Evolutionary conservation across 371 early-diverging fungal genomes (phyloP), one percentile per base, ranked within the genome.

Genomic region (Mucor saturninus): DNA sequence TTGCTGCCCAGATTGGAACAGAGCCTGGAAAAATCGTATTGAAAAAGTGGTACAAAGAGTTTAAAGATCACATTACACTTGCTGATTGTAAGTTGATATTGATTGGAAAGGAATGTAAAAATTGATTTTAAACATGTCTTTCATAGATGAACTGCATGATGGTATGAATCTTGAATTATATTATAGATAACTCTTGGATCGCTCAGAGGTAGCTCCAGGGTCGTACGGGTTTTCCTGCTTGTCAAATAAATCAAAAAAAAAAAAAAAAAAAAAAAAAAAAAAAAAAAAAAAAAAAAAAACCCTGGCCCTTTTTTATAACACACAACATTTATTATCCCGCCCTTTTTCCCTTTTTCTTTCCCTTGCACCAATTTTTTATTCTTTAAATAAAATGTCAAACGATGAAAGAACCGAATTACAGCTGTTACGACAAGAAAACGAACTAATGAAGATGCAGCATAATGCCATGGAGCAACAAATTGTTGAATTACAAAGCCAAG

Each of bases 1-100:
- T 95, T 50, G 93, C 97, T 9, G 96, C 95, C 6, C 96, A 94
- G 74, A 94, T 92, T 21, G 98, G 98, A 70, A 96, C 98, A 6
- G 90, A 91, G 60, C 83, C 93, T 45, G 85, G 89, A 49, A 96
- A 94, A 77, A 94, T 98, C 71, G 87, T 95, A 3, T 80, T 98
- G 43, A 96, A 96, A 77, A 95, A 96, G 71, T 94, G 95, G 94
- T 91, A 95, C 73, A 95, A 81, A 37, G 83, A 89, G 37, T 95
- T 76, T 79, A 95, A 95, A 79, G 96, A 97, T 70, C 95, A 96
- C 66, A 95, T 96, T 64, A 93, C 95, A 1, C 76, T 97, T 68
- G 92, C 90, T 21, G 96, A 96, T 69, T 97, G 89, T 89, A 83
- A 80, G 79, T 79, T 10, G 6, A 2, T 15, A 54, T 51, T 9